Evolutionary conservation across 768 basidiomycete species (phyloP).

Genomic region (Boletus vermiculosoides): DNA sequence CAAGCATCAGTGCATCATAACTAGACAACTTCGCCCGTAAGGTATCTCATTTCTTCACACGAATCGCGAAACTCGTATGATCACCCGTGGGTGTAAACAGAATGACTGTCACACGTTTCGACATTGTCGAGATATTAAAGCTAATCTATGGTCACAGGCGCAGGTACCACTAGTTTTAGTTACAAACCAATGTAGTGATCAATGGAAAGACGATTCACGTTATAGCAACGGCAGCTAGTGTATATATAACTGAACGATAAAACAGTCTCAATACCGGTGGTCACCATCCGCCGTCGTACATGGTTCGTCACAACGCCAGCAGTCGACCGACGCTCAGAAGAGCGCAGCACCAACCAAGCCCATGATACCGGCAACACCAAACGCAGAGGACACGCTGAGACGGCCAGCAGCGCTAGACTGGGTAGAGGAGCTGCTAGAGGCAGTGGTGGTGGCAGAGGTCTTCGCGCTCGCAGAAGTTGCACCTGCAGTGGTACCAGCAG

Average conservation of each 20-base stretch:
- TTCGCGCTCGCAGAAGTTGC: not conserved
- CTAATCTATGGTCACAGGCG: not conserved
- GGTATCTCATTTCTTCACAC: too few species aligned
- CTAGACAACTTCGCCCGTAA: too few species aligned
- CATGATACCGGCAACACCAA: conserved; percentile 49
- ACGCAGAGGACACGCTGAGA: conserved; percentile 29
- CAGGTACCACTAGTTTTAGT: not conserved
- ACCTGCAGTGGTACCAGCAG: not conserved
- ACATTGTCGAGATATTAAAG: not conserved
- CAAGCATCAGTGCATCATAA: too few species aligned
- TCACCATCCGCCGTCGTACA: conserved; percentile 16
- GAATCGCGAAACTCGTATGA: not conserved
- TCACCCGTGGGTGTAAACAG: not conserved
- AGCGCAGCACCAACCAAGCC: conserved; percentile 52
- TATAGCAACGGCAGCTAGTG: conserved; percentile 18
- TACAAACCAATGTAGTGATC: conserved; percentile 22
- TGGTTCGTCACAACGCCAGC: conserved; percentile 6
- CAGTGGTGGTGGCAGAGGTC: conserved; percentile 16
- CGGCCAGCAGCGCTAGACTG: conserved; percentile 34
- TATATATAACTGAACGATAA: conserved; percentile 18
- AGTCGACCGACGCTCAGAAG: conserved; percentile 33
- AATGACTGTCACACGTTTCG: too few species aligned
- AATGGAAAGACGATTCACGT: conserved; percentile 6
- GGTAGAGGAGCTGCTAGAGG: conserved; percentile 27
- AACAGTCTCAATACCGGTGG: conserved; percentile 10